Evolutionary conservation across 1,284 basidiomycete species (phyloP).

Genomic region (Schizopora paradoxa): DNA sequence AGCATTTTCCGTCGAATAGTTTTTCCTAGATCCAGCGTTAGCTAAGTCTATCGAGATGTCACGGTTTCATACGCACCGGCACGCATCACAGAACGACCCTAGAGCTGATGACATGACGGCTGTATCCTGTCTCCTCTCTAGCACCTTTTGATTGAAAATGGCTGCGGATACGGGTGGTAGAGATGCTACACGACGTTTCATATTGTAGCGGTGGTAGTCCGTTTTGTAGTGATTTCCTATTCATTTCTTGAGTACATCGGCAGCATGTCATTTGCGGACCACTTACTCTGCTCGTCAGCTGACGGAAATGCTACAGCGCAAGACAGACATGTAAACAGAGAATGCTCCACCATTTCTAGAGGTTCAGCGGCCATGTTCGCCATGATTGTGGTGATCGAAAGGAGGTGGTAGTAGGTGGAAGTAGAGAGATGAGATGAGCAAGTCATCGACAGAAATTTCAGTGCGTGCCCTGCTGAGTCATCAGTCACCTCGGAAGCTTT

Average conservation of each 20-base stretch:
- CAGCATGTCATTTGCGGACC: background rate
- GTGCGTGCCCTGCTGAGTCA: too few relatives aligned
- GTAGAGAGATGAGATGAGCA: too few relatives aligned
- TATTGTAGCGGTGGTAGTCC: conserved; percentile 97
- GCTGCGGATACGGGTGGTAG: conserved; percentile 80
- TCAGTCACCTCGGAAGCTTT: too few relatives aligned
- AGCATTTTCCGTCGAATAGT: conserved; percentile 86
- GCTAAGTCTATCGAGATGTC: too few relatives aligned
- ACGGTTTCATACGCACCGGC: conserved; percentile 64
- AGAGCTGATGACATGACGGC: conserved; percentile 62
- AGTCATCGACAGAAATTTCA: too few relatives aligned
- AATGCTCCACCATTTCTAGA: background rate
- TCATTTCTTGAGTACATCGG: conserved; percentile 14
- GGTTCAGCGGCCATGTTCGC: background rate
- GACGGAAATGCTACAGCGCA: conserved; percentile 87
- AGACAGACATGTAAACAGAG: conserved; percentile 86
- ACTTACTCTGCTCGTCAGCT: conserved; percentile 80
- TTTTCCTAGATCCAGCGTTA: conserved; percentile 55
- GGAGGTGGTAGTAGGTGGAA: background rate
- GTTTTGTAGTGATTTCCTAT: conserved; percentile 86
- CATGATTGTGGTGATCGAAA: background rate
- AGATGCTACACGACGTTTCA: conserved; percentile 92
- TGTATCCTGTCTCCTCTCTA: conserved; percentile 71
- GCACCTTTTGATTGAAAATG: conserved; percentile 89
- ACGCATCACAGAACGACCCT: conserved; percentile 69